These are phyloP conservation scores for Mycena rosella DNA, from an alignment of 768 basidiomycete species.

Conservation along the genomic window DNA sequence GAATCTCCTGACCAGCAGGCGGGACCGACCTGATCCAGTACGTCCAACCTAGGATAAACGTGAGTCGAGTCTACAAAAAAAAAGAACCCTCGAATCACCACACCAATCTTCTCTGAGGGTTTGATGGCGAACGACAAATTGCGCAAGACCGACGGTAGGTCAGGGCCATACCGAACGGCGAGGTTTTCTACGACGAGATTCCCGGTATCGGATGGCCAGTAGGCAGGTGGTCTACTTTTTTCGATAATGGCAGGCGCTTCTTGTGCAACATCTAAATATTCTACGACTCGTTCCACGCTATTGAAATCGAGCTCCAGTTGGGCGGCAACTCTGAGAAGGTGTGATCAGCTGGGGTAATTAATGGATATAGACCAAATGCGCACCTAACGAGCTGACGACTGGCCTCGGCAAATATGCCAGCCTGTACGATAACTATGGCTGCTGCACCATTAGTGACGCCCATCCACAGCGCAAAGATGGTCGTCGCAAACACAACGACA, in stretches of 20 bases:
- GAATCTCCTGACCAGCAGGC: not conserved
- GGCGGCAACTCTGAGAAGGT: constrained; percentile 65
- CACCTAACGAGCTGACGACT: constrained; percentile 73
- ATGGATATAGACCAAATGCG: constrained; percentile 29
- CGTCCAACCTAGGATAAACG: constrained; percentile 64
- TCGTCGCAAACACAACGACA: constrained; percentile 76
- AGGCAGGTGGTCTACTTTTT: constrained; percentile 72
- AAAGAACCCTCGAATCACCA: constrained; percentile 57
- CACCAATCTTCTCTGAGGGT: constrained; percentile 76
- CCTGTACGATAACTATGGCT: constrained; percentile 79
- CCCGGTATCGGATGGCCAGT: constrained; percentile 76
- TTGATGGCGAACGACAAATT: constrained; percentile 69
- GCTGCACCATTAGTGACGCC: constrained; percentile 70
- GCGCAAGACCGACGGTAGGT: constrained; percentile 71
- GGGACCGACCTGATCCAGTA: constrained; percentile 70
- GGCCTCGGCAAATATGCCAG: constrained; percentile 78
- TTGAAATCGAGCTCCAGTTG: constrained; percentile 83
- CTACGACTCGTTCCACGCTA: constrained; percentile 78
- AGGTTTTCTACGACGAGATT: constrained; percentile 70
- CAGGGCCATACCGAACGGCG: constrained; percentile 72
- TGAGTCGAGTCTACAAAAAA: not conserved
- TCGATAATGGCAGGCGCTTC: constrained; percentile 75
- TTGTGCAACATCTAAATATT: constrained; percentile 76
- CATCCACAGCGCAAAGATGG: constrained; percentile 73
- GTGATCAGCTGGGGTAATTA: constrained; percentile 14